Evolutionary conservation across 331 rosid genomes (phyloP), one percentile per base, ranked within the genome.

Genomic region (Cydonia oblonga): DNA sequence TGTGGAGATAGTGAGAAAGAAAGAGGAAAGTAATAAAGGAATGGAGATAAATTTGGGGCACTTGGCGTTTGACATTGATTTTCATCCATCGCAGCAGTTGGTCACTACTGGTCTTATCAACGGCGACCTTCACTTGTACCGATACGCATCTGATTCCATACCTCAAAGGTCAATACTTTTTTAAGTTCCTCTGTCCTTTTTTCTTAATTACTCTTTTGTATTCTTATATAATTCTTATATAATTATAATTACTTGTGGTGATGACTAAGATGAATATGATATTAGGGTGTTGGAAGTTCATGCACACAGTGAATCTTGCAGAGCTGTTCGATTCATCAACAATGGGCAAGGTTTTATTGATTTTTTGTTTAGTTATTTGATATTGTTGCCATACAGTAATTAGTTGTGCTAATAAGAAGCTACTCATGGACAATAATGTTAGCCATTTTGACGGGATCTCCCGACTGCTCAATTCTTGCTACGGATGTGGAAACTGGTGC

Each of bases 401-500:
- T 67, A 25, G 61, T 13, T 64, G 18, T 42, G 20, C 74, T 44
- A 22, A 33, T 63, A 2, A 69, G 6, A 18, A 49, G 24, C 6
- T 57, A 24, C 30, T 32, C 54, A 26, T 38, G 19, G 49, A 52
- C 14, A 10, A 46, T 26, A 9, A 25, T 26, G 77, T 69, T 67
- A 93, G 98, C 90, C 2, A 78, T 93, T 72, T 75, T 87, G 89
- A 90, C 97, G 46, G 91, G 96, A 33, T 92, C 98, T 61, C 96
- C 93, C 0, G 96, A 92, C 86, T 75, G 75, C 76, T 88, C 98
- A 22, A 90, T 92, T 81, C 84, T 88, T 32, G 88, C 96, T 28
- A 86, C 92, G 0, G 96, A 92, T 76, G 92, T 92, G 64, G 98
- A 90, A 83, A 90, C 98, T 61, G 98, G 98, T 72, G 76, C 91